Conservation (phyloP, 305 asterid genomes). For the Nicotiana rustica region DNA sequence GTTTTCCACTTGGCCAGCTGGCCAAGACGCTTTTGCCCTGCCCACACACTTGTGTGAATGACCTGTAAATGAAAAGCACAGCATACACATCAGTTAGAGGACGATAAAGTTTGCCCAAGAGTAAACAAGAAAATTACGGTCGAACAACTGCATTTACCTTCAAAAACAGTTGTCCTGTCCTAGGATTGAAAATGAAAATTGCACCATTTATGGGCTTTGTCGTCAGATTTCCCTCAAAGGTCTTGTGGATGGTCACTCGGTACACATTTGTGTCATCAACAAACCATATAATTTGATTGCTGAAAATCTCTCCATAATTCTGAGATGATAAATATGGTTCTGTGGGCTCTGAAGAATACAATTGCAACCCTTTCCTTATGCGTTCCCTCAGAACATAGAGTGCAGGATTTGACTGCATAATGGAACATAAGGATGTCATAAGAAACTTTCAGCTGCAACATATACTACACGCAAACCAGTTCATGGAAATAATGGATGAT, state of each 20-base stretch:
- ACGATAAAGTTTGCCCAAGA: background rate
- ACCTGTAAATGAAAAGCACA: slow-evolving; percentile 58
- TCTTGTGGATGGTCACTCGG: slow-evolving; percentile 99
- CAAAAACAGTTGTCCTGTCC: slow-evolving; percentile 96
- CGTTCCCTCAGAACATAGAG: slow-evolving; percentile 95
- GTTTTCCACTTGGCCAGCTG: slow-evolving; percentile 99
- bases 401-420: slow-evolving; percentile 96
- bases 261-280: slow-evolving; percentile 99
- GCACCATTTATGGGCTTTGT: slow-evolving; percentile 99
- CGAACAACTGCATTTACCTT: slow-evolving; percentile 59
- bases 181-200: slow-evolving; percentile 94
- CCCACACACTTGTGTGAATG: slow-evolving; percentile 99
- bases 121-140: slow-evolving; percentile 22
- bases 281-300: slow-evolving; percentile 99
- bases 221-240: slow-evolving; percentile 97
- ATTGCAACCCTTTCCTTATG: slow-evolving; percentile 93
- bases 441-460: background rate
- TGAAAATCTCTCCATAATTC: slow-evolving; percentile 98
- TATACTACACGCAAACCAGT: background rate
- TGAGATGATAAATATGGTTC: slow-evolving; percentile 98
- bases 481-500: slow-evolving; percentile 16
- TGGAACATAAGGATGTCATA: slow-evolving; percentile 26
- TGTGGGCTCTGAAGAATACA: slow-evolving; percentile 98
- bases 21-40: slow-evolving; percentile 99
- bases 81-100: background rate